Base-by-base conservation (phyloP, 371 early-diverging fungal species). In the Mortierella sp. region DNA sequence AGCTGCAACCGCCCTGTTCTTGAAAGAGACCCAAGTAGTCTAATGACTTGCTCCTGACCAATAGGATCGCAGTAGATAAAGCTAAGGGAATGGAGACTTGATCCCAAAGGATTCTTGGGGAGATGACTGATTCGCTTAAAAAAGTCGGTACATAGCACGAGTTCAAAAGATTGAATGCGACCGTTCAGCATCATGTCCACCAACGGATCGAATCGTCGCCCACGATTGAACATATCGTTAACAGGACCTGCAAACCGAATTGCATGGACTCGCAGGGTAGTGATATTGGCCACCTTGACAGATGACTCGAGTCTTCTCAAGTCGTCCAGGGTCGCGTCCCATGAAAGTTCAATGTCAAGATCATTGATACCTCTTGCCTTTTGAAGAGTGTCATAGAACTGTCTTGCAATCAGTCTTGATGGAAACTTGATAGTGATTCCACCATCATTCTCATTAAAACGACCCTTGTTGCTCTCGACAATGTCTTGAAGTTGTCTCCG, bases 171-270 rank as follows among this genome's bases (percentile, higher is more conserved):
- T 11, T 62, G 66, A 21, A 72, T n/a, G 2, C 57, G 37, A 4
- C 50, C 44, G 9, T 50, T 65, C 1, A 28, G 15, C 37, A 66
- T 48, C 9, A 72, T 48, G 7, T 72, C 43, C 2, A 66, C 0
- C 19, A 72, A 46, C 0, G 72, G 72, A 7, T 56, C 66, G 15
- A 55, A 72, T 12, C 66, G 60, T 7, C 66, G 57, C 2, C 45
- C 12, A 19, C 25, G 21, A 45, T 61, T 60, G 21, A 60, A 7
- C 7, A 62, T 14, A 44, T 69, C 59, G 2, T n/a, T n/a, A 11
- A 48, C 23, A 1, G 61, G 57, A 0, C 71, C 61, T 12, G 9
- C 16, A 11, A 60, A 45, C 16, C 21, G 15, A 1, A 47, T 16
- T 19, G 57, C 57, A 18, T 60, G 19, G 5, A 64, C 18, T 4